Percentiles rank a stretch among this genome's conserved stretches.
Evolutionary conservation across 805 yeast species (phyloP).

Genomic region (Brettanomyces custersianus): DNA sequence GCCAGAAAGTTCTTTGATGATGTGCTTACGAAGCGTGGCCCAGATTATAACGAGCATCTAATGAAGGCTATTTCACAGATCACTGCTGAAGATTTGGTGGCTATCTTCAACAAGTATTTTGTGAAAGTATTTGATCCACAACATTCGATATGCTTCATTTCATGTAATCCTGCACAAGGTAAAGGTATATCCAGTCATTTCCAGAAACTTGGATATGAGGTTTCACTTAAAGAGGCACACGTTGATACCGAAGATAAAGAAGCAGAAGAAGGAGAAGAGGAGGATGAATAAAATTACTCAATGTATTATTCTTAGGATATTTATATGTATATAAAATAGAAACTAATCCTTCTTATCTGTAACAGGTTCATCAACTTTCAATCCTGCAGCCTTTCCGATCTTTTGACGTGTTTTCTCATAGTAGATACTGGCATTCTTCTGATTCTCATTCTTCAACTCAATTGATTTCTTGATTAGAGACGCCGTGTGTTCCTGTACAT

Average conservation of each 20-base stretch:
- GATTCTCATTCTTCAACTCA: conserved; percentile 30
- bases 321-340: not conserved
- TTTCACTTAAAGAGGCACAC: conserved; percentile 44
- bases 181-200: conserved; percentile 41
- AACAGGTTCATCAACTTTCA: conserved; percentile 56
- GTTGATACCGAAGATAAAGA: conserved; percentile 20
- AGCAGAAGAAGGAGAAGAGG: conserved; percentile 14
- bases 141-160: conserved; percentile 53
- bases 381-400: conserved; percentile 53
- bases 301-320: not conserved
- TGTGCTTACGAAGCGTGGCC: conserved; percentile 62
- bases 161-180: conserved; percentile 62
- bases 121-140: conserved; percentile 52
- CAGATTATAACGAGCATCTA: conserved; percentile 46
- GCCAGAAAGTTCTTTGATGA: conserved; percentile 55
- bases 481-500: conserved; percentile 36
- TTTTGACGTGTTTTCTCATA: conserved; percentile 29
- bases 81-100: conserved; percentile 42
- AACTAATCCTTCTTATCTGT: conserved; percentile 33
- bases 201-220: conserved; percentile 44
- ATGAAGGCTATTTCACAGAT: conserved; percentile 45
- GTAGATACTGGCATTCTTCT: conserved; percentile 25
- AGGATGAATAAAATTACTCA: not conserved
- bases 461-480: conserved; percentile 36
- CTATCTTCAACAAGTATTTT: conserved; percentile 49